phyloP scores from a whole-genome alignment of 306 rosid genomes.

The Sicyos edulis region DNA sequence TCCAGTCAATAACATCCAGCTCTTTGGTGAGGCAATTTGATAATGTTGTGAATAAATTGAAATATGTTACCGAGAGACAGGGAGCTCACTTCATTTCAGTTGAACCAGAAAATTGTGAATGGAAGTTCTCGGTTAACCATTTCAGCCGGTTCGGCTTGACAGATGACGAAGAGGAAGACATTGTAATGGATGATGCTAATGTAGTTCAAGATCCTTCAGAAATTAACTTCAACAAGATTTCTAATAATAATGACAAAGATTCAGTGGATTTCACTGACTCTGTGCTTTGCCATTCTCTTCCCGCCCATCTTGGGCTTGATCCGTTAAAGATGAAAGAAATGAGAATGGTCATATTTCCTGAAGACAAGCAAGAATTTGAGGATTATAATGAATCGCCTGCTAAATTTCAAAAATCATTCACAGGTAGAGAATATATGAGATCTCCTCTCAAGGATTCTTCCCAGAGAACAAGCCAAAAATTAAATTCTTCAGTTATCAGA shows the following conservation, averaged over 20 bases:
- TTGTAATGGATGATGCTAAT: slow-evolving; percentile 49
- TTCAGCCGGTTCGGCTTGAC: slow-evolving; percentile 92
- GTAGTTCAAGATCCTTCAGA: slow-evolving; percentile 33
- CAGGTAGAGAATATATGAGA: slow-evolving; percentile 43
- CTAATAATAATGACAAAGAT: slow-evolving; percentile 48
- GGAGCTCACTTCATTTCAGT: slow-evolving; percentile 73
- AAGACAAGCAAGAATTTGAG: slow-evolving; percentile 45
- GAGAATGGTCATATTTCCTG: slow-evolving; percentile 80
- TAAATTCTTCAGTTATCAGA: slow-evolving; percentile 53
- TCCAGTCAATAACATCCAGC: slow-evolving; percentile 32
- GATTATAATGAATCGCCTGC: slow-evolving; percentile 29
- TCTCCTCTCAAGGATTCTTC: slow-evolving; percentile 45
- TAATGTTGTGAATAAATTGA: slow-evolving; percentile 43
- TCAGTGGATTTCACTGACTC: slow-evolving; percentile 34
- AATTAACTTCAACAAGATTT: slow-evolving; percentile 38
- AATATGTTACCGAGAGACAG: slow-evolving; percentile 47
- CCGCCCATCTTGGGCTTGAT: slow-evolving; percentile 92
- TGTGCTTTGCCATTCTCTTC: slow-evolving; percentile 84
- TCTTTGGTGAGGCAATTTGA: slow-evolving; percentile 30
- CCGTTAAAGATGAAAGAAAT: slow-evolving; percentile 86
- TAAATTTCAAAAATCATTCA: slow-evolving; percentile 33
- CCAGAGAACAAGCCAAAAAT: slow-evolving; percentile 36
- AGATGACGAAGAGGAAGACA: slow-evolving; percentile 82
- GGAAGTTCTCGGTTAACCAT: slow-evolving; percentile 78
- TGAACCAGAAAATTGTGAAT: slow-evolving; percentile 54